Evolutionary conservation across 2,329 filamentous ascomycete genomes (phyloP).

Genomic region (Nemania serpens): DNA sequence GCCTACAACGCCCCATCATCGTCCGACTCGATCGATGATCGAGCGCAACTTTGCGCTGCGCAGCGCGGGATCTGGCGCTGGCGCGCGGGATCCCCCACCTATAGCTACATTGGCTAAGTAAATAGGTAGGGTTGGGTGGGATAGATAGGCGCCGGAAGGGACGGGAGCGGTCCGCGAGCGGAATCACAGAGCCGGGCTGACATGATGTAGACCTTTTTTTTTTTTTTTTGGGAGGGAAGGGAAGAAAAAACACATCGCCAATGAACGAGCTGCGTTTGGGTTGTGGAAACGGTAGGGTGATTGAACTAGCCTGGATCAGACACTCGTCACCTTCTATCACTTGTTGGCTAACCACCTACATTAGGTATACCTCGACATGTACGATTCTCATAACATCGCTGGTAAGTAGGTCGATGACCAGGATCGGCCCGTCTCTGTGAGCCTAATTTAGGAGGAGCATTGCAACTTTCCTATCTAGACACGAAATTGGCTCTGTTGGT

Average conservation of each 20-base stretch:
- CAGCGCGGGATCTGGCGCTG: no score
- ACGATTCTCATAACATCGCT: background rate
- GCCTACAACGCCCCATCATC: no score
- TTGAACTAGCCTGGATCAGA: no score
- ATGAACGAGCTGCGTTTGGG: no score
- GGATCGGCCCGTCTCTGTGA: background rate
- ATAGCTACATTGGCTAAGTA: background rate
- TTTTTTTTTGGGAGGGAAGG: no score
- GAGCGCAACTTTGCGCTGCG: no score
- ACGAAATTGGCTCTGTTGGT: background rate
- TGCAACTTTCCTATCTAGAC: slow-evolving; percentile 1
- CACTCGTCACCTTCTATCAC: background rate
- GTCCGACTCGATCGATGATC: no score
- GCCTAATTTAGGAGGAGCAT: background rate
- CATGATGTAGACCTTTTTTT: no score
- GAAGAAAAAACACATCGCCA: no score
- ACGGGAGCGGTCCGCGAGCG: background rate
- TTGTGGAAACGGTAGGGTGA: no score
- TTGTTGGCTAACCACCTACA: background rate
- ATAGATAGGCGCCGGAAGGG: background rate
- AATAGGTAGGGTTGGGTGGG: no score
- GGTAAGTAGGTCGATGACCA: background rate
- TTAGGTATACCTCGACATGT: background rate
- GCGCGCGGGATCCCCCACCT: background rate
- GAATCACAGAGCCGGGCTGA: background rate